Evolutionary conservation across 306 rosid genomes (phyloP).

Genomic region (Crataegus laevigata): DNA sequence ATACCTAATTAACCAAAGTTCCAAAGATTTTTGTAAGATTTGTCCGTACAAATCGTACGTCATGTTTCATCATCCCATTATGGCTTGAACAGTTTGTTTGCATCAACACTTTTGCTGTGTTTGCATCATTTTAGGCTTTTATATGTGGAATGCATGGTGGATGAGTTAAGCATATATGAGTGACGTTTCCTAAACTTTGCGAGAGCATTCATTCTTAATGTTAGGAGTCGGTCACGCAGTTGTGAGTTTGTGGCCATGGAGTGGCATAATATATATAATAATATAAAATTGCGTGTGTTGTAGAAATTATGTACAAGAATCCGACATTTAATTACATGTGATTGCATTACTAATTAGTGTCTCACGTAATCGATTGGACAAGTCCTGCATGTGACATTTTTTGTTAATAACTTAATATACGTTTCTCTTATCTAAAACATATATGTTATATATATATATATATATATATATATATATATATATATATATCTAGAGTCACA

Average conservation of each 20-base stretch:
- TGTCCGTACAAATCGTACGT: neutral
- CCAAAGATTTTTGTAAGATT: conserved; percentile 18
- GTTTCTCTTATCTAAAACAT: neutral
- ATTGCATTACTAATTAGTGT: neutral
- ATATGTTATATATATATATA: too few species aligned
- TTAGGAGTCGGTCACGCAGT: conserved; percentile 34
- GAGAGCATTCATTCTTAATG: conserved; percentile 41
- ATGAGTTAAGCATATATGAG: neutral
- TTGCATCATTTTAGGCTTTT: neutral
- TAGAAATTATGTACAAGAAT: neutral
- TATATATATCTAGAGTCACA: neutral
- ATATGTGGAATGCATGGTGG: neutral
- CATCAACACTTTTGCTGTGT: neutral
- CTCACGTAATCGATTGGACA: neutral
- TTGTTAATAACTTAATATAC: neutral
- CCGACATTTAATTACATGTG: neutral
- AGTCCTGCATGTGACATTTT: neutral
- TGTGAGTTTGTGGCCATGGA: neutral
- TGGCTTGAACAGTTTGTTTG: neutral
- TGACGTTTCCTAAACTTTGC: neutral
- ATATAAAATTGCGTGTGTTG: neutral
- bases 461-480: too few species aligned
- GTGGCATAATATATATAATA: neutral
- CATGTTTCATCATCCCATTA: neutral
- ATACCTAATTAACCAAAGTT: too few species aligned